A percentile compares a stretch with the other conserved stretches of the same genome.
phyloP scores from a whole-genome alignment of 176 grass and related monocot species.

The Dendrocalamus sinicus region DNA sequence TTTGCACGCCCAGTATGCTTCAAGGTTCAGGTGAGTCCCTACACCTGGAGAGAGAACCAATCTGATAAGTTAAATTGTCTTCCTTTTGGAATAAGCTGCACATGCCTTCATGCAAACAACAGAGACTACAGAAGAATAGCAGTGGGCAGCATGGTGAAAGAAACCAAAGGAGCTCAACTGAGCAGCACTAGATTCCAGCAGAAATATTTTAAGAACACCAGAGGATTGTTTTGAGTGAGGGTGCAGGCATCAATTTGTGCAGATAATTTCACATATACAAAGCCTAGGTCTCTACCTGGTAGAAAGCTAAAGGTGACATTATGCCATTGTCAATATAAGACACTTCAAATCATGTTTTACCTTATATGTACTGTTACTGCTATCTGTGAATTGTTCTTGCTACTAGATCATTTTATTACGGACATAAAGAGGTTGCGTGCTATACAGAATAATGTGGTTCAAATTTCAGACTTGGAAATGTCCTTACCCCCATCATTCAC shows the following conservation, averaged over 20 bases:
- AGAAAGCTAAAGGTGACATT: not conserved
- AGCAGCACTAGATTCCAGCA: no score
- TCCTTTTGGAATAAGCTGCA: not conserved
- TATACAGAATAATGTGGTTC: not conserved
- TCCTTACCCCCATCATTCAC: not conserved
- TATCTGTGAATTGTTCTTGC: not conserved
- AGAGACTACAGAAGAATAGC: not conserved
- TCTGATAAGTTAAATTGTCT: not conserved
- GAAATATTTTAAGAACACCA: no score
- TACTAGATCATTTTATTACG: not conserved
- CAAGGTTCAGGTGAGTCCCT: constrained; percentile 35
- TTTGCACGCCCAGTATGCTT: constrained; percentile 17
- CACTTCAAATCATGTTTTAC: not conserved
- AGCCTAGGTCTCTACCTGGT: not conserved
- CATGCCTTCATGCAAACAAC: not conserved
- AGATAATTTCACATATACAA: not conserved
- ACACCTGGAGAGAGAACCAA: constrained; percentile 42
- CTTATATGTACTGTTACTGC: not conserved
- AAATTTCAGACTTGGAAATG: not conserved
- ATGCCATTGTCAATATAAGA: not conserved
- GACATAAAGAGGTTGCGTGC: not conserved
- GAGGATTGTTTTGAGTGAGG: no score
- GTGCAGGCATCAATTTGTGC: not conserved
- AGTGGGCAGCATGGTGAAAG: not conserved
- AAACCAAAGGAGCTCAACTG: not conserved